A percentile compares a stretch with the other conserved stretches of the same genome.
These are phyloP conservation scores for Paracamarosporium sp. DNA, from an alignment of 2,329 filamentous ascomycete genomes.

Conservation along the genomic window DNA sequence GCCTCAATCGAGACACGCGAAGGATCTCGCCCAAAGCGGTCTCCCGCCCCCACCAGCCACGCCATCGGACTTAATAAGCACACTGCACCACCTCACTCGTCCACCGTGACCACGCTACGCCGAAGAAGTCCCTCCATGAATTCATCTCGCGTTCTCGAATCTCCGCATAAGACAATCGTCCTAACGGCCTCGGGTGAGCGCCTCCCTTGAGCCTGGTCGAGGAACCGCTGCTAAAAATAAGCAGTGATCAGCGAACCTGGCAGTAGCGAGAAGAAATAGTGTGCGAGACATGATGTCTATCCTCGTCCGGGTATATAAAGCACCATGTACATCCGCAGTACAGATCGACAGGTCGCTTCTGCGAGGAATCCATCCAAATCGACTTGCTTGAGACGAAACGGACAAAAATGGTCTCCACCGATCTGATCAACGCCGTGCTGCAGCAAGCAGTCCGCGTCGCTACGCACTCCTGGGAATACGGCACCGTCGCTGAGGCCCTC, in stretches of 20 bases:
- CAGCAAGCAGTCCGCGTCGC: conserved; percentile 38
- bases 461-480: conserved; percentile 52
- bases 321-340: not conserved
- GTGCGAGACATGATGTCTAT: too few species aligned
- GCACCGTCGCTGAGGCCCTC: conserved; percentile 50
- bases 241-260: not conserved
- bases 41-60: not conserved
- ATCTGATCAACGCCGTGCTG: conserved; percentile 25
- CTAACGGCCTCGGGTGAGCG: not conserved
- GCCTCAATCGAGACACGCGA: not conserved
- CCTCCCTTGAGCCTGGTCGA: conserved; percentile 1
- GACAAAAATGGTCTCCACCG: conserved; percentile 61
- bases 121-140: not conserved
- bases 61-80: conserved; percentile 11
- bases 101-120: not conserved
- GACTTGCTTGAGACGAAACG: not conserved
- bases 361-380: not conserved
- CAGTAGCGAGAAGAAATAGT: not conserved
- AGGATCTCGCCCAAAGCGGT: not conserved
- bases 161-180: not conserved
- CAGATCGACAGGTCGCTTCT: not conserved
- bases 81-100: conserved; percentile 4
- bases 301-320: not conserved
- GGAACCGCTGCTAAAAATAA: conserved; percentile 6
- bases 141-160: not conserved